Percentiles rank a stretch among this genome's conserved stretches.
Conservation (phyloP, 2,329 filamentous ascomycete species). For the Colletotrichum liaoningense region DNA sequence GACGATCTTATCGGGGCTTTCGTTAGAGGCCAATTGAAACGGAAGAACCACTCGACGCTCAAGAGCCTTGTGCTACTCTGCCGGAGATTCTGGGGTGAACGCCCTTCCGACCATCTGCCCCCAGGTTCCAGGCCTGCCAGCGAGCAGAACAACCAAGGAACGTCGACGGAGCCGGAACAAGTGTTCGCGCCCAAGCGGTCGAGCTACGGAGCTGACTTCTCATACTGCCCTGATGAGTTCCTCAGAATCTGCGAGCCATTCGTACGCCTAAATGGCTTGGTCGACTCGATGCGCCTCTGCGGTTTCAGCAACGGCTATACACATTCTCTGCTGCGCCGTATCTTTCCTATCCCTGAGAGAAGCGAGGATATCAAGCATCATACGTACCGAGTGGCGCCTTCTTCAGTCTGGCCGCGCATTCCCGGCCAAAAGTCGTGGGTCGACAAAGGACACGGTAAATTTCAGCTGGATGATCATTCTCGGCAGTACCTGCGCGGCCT, state of each 20-base stretch:
- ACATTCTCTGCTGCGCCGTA: conserved; percentile 39
- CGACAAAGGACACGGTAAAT: conserved; percentile 11
- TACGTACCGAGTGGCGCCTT: conserved; percentile 29
- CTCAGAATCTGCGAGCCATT: conserved; percentile 47
- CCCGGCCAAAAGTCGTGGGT: conserved; percentile 27
- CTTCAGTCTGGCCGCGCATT: conserved; percentile 31
- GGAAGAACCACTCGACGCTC: conserved; percentile 40
- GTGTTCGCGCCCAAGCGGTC: conserved; percentile 20
- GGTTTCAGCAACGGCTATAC: conserved; percentile 50
- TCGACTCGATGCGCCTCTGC: conserved; percentile 48
- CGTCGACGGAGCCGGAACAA: not conserved
- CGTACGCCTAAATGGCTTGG: conserved; percentile 41
- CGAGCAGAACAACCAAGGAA: not conserved
- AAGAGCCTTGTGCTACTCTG: conserved; percentile 47
- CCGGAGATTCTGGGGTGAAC: conserved; percentile 46
- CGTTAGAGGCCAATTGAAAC: conserved; percentile 40
- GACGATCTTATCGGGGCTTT: conserved; percentile 44
- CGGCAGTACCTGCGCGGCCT: conserved; percentile 14
- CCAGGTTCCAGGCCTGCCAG: not conserved
- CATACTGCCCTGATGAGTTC: conserved; percentile 46
- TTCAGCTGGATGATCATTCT: conserved; percentile 22
- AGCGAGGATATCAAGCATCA: conserved; percentile 15
- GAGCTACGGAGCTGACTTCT: not conserved
- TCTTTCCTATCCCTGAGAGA: conserved; percentile 39
- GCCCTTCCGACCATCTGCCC: not conserved